These are phyloP conservation scores for Tylopilus sp. DNA, from an alignment of 1,284 basidiomycete genomes.

Conservation along the genomic window DNA sequence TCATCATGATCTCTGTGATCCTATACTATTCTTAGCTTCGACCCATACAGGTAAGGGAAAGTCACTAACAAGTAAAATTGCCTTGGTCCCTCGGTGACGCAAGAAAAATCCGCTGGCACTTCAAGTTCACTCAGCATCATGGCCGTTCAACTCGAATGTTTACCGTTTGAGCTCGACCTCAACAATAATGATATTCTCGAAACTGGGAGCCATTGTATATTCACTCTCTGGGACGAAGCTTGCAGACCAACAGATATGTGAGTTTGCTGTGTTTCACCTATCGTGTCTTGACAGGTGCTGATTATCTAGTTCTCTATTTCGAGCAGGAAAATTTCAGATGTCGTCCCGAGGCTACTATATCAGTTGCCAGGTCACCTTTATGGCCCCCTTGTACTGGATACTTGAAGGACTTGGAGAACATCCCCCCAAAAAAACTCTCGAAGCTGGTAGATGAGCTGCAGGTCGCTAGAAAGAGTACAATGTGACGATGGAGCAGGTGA, in stretches of 20 bases:
- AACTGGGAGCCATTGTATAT: constrained; percentile 53
- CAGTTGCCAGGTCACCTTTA: constrained; percentile 29
- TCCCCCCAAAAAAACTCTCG: constrained; percentile 50
- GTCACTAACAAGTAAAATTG: constrained; percentile 40
- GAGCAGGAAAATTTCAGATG: constrained; percentile 49
- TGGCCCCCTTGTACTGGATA: too few relatives aligned
- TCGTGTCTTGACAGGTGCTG: background rate
- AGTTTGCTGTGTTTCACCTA: constrained; percentile 9
- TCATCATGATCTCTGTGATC: background rate
- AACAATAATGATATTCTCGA: constrained; percentile 41
- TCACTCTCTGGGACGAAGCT: constrained; percentile 54
- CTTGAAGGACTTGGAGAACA: constrained; percentile 44
- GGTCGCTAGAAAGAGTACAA: constrained; percentile 43
- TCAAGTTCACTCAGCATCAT: constrained; percentile 33
- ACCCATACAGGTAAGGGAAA: constrained; percentile 47
- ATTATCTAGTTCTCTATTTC: constrained; percentile 43
- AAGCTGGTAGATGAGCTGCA: constrained; percentile 50
- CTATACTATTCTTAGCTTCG: background rate
- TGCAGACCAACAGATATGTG: constrained; percentile 54
- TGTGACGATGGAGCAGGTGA: constrained; percentile 55
- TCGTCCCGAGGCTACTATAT: constrained; percentile 22
- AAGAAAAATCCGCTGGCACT: constrained; percentile 41
- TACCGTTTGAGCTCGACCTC: constrained; percentile 52
- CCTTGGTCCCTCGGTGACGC: constrained; percentile 60
- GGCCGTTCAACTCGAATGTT: constrained; percentile 59